Conservation (phyloP, 2,329 filamentous ascomycete species). For the Nectriaceae sp. region DNA sequence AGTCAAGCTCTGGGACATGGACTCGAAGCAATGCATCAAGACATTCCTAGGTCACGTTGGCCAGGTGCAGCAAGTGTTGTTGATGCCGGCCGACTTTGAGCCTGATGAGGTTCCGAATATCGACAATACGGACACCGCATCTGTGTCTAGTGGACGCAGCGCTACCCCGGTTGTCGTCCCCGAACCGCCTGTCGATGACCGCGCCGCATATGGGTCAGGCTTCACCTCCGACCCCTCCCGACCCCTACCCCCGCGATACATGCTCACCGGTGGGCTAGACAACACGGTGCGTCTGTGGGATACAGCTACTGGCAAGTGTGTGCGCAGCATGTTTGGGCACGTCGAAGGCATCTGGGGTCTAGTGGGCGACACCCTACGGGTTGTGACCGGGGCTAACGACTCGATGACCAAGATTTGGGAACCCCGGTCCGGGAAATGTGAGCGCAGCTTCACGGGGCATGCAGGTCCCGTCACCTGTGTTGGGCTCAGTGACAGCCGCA, state of each 20-base stretch:
- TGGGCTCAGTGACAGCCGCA: constrained; percentile 82
- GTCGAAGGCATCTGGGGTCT: constrained; percentile 95
- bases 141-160: constrained; percentile 50
- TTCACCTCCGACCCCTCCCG: constrained; percentile 65
- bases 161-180: constrained; percentile 38
- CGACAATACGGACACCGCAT: constrained; percentile 56
- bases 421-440: constrained; percentile 84
- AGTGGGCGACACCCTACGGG: constrained; percentile 81
- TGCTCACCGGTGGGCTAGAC: constrained; percentile 90
- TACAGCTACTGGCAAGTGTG: constrained; percentile 75
- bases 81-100: constrained; percentile 85
- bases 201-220: constrained; percentile 58
- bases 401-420: constrained; percentile 95
- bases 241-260: constrained; percentile 80
- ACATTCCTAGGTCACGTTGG: constrained; percentile 88
- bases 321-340: constrained; percentile 95
- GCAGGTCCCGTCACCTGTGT: constrained; percentile 91
- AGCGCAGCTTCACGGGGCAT: constrained; percentile 90
- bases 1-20: constrained; percentile 89
- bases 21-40: constrained; percentile 75
- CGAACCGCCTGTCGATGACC: constrained; percentile 44
- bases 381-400: constrained; percentile 90
- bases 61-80: constrained; percentile 88
- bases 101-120: constrained; percentile 65
- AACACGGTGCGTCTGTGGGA: constrained; percentile 94